Evolutionary conservation across 2,329 filamentous ascomycete genomes (phyloP).

Genomic region (Lomentospora prolificans): DNA sequence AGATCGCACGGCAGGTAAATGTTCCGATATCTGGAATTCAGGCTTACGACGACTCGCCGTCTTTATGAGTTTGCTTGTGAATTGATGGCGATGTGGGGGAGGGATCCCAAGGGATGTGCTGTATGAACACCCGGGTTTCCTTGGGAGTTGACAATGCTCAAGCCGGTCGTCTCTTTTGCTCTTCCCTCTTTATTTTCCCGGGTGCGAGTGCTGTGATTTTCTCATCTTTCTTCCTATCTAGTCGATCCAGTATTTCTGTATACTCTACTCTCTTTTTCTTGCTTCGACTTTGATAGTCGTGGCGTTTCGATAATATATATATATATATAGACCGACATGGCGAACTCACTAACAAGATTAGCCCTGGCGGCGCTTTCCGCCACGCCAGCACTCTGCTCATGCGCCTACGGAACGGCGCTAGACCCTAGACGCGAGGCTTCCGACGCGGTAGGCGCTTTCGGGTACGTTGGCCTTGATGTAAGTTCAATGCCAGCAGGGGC

Average conservation of each 20-base stretch:
- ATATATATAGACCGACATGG: no score
- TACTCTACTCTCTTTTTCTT: no score
- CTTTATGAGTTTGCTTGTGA: no score
- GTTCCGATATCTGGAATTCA: not conserved
- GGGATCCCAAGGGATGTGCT: not conserved
- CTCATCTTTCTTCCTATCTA: no score
- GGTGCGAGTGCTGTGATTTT: no score
- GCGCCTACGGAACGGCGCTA: not conserved
- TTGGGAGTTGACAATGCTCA: not conserved
- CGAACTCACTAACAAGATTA: not conserved
- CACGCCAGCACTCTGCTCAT: not conserved
- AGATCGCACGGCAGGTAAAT: not conserved
- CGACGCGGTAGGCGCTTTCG: not conserved
- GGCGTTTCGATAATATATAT: no score
- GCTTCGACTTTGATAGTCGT: no score
- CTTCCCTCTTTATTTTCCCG: not conserved
- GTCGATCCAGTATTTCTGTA: no score
- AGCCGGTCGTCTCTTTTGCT: not conserved
- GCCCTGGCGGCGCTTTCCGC: not conserved
- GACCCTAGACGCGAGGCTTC: not conserved
- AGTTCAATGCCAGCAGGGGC: not conserved
- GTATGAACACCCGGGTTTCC: not conserved
- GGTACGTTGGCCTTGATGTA: constrained; percentile 1
- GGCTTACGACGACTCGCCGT: not conserved
- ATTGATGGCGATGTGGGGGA: not conserved